A percentile compares a stretch with the other conserved stretches of the same genome.
Evolutionary conservation across 768 basidiomycete species (phyloP).

Genomic region (Rhodocollybia butyracea): DNA sequence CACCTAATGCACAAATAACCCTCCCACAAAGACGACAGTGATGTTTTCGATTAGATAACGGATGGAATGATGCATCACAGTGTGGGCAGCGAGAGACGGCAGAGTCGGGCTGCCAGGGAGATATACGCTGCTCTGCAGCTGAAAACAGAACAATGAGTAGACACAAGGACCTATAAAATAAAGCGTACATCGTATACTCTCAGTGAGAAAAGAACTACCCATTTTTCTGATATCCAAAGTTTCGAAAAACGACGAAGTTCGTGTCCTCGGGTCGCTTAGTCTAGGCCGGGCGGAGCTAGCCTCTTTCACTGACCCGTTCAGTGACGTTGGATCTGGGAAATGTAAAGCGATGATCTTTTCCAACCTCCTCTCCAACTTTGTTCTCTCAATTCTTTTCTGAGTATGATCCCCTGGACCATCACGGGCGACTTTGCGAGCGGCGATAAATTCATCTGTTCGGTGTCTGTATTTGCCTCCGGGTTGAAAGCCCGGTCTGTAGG

Average conservation of each 20-base stretch:
- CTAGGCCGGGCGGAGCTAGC: slow-evolving; percentile 14
- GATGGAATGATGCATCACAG: slow-evolving; percentile 82
- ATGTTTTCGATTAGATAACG: slow-evolving; percentile 90
- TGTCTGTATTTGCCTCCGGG: slow-evolving; percentile 80
- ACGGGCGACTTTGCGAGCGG: slow-evolving; percentile 34
- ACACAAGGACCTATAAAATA: slow-evolving; percentile 1
- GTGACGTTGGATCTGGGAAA: slow-evolving; percentile 48
- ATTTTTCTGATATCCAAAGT: slow-evolving; percentile 54
- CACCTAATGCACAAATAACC: slow-evolving; percentile 86
- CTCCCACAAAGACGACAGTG: slow-evolving; percentile 93
- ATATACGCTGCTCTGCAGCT: slow-evolving; percentile 81
- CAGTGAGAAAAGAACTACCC: slow-evolving; percentile 30
- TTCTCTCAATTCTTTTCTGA: slow-evolving; percentile 67
- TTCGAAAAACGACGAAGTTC: slow-evolving; percentile 73
- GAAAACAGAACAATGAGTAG: neutral
- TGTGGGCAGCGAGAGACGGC: slow-evolving; percentile 77
- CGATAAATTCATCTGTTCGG: slow-evolving; percentile 80
- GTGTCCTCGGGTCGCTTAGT: slow-evolving; percentile 25
- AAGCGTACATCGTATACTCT: slow-evolving; percentile 61
- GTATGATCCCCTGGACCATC: slow-evolving; percentile 31
- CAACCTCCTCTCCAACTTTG: slow-evolving; percentile 79
- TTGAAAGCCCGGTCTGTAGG: slow-evolving; percentile 91
- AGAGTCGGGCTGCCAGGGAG: slow-evolving; percentile 91
- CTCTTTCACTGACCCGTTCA: slow-evolving; percentile 4
- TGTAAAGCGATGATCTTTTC: slow-evolving; percentile 83